Evolutionary conservation across 352 stramenopile species (phyloP).

Genomic region (Halophytophthora batemanensis): DNA sequence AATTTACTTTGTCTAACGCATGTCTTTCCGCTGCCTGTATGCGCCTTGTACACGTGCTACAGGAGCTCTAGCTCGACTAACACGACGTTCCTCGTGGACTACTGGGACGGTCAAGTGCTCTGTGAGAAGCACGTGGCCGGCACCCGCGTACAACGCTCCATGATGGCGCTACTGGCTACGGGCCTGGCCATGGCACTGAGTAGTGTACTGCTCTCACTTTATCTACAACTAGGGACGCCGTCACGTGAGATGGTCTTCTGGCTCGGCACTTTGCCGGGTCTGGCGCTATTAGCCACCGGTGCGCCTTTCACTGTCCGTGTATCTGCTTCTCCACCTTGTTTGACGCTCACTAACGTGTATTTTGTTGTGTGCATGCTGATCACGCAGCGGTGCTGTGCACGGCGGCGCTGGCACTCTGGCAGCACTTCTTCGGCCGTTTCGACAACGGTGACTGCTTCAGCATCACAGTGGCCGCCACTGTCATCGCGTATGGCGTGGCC

Average conservation of each 20-base stretch:
- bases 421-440: constrained; percentile 44
- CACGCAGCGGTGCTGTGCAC: constrained; percentile 41
- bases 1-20: too few species aligned
- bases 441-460: constrained; percentile 78
- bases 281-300: constrained; percentile 51
- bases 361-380: constrained; percentile 1
- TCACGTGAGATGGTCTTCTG: constrained; percentile 56
- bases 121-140: constrained; percentile 30
- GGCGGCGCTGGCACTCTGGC: constrained; percentile 51
- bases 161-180: constrained; percentile 44
- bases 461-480: constrained; percentile 55
- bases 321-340: background rate
- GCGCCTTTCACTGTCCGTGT: background rate
- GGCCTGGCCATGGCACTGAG: constrained; percentile 43
- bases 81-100: constrained; percentile 22
- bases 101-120: constrained; percentile 31
- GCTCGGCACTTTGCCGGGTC: constrained; percentile 49
- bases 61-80: constrained; percentile 25
- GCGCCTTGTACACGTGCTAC: background rate
- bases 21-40: too few species aligned
- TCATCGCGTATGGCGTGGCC: constrained; percentile 60
- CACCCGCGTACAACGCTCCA: constrained; percentile 25
- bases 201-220: constrained; percentile 45
- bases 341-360: background rate
- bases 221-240: constrained; percentile 66